These are phyloP conservation scores for Citrus medica DNA, from an alignment of 345 rosid genomes.

Conservation along the genomic window DNA sequence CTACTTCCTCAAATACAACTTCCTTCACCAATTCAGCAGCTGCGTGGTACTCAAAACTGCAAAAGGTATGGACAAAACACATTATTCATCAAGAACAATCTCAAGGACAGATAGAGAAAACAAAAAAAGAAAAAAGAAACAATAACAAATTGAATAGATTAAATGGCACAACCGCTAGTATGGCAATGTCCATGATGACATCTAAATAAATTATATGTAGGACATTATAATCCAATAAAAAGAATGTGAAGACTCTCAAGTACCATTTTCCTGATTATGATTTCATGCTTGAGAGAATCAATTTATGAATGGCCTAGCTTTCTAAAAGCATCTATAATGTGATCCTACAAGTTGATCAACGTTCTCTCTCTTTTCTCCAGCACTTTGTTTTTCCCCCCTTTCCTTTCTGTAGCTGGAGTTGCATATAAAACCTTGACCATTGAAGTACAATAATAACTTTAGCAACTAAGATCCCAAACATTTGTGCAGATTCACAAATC, in stretches of 20 bases:
- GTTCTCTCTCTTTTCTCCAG: not conserved
- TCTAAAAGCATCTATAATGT: not conserved
- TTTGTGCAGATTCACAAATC: not conserved
- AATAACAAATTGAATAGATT: not conserved
- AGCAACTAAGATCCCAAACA: not conserved
- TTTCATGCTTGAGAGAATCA: not conserved
- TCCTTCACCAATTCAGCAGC: constrained; percentile 77
- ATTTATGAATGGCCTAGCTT: not conserved
- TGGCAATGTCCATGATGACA: not conserved
- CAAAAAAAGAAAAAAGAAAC: not conserved
- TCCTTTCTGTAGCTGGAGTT: not conserved
- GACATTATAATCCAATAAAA: not conserved
- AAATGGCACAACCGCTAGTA: not conserved
- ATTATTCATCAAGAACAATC: not conserved
- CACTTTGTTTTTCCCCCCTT: not conserved
- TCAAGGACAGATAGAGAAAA: not conserved
- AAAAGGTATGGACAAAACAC: constrained; percentile 8
- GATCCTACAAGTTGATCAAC: not conserved
- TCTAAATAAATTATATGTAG: not conserved
- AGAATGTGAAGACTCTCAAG: not conserved
- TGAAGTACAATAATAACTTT: not conserved
- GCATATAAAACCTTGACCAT: not conserved
- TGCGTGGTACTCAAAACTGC: constrained; percentile 81
- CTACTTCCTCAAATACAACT: constrained; percentile 72
- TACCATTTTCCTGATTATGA: not conserved